Evolutionary conservation across 768 basidiomycete species (phyloP).

Genomic region (Boletus speciosus): DNA sequence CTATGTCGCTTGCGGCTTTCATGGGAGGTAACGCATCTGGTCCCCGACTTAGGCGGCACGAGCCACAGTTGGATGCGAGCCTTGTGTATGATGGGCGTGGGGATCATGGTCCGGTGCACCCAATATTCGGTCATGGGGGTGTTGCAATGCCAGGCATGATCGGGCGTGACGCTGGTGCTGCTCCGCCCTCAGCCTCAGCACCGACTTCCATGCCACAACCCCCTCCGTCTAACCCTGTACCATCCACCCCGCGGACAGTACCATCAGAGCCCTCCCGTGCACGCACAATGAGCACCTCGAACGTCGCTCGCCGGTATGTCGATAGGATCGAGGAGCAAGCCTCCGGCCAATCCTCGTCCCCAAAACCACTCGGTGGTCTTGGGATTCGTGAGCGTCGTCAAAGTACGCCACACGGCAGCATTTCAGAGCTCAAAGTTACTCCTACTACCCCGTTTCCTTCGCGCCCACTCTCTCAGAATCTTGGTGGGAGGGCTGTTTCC

Average conservation of each 20-base stretch:
- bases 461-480: conserved; percentile 21
- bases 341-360: conserved; percentile 31
- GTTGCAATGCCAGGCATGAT: conserved; percentile 75
- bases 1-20: conserved; percentile 75
- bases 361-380: conserved; percentile 13
- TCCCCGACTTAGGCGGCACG: conserved; percentile 67
- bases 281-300: conserved; percentile 36
- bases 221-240: background rate
- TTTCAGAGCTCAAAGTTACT: conserved; percentile 15
- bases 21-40: conserved; percentile 78
- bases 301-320: conserved; percentile 31
- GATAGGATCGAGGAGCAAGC: conserved; percentile 40
- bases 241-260: conserved; percentile 1
- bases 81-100: conserved; percentile 65
- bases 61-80: conserved; percentile 65
- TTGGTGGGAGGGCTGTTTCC: conserved; percentile 6
- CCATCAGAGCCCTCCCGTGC: conserved; percentile 20
- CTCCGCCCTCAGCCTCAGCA: conserved; percentile 6
- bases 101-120: conserved; percentile 56
- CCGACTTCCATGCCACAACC: conserved; percentile 3
- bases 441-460: conserved; percentile 16
- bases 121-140: conserved; percentile 71
- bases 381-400: conserved; percentile 48
- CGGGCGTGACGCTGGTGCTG: conserved; percentile 11
- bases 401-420: conserved; percentile 40